These are phyloP conservation scores for Urostyla sp. DNA, from an alignment of 73 alveolate species.

Conservation along the genomic window DNA sequence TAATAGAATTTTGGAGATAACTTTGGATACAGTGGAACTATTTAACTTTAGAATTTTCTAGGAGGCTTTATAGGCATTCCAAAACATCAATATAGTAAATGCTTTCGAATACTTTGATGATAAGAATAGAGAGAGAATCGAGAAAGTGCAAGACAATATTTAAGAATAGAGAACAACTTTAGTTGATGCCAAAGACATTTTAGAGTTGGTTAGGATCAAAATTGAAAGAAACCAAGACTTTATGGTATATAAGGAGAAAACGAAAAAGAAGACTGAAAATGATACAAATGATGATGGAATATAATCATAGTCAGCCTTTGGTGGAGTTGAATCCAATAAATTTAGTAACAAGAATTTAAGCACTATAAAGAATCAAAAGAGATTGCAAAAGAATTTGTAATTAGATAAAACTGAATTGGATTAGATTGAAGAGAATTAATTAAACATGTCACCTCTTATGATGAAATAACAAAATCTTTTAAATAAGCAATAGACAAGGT, in stretches of 20 bases:
- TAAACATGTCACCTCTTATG: too few species aligned
- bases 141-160: slow-evolving; percentile 49
- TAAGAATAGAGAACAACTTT: slow-evolving; percentile 44
- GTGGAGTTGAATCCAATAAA: background rate
- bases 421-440: too few species aligned
- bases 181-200: slow-evolving; percentile 30
- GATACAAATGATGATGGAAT: background rate
- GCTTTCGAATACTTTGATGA: slow-evolving; percentile 72
- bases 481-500: too few species aligned
- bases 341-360: too few species aligned
- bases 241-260: background rate
- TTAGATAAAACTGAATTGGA: too few species aligned
- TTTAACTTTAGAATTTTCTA: slow-evolving; percentile 58
- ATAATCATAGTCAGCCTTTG: background rate
- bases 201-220: slow-evolving; percentile 51
- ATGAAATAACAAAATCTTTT: too few species aligned
- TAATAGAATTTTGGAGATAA: background rate
- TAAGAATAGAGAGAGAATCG: slow-evolving; percentile 72
- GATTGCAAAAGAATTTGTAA: too few species aligned
- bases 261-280: background rate
- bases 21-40: slow-evolving; percentile 21
- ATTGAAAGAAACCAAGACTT: slow-evolving; percentile 2
- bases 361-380: too few species aligned
- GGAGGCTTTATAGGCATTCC: slow-evolving; percentile 62
- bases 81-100: slow-evolving; percentile 60